phyloP scores from a whole-genome alignment of 2,329 filamentous ascomycete genomes.

The Aureobasidium lini region DNA sequence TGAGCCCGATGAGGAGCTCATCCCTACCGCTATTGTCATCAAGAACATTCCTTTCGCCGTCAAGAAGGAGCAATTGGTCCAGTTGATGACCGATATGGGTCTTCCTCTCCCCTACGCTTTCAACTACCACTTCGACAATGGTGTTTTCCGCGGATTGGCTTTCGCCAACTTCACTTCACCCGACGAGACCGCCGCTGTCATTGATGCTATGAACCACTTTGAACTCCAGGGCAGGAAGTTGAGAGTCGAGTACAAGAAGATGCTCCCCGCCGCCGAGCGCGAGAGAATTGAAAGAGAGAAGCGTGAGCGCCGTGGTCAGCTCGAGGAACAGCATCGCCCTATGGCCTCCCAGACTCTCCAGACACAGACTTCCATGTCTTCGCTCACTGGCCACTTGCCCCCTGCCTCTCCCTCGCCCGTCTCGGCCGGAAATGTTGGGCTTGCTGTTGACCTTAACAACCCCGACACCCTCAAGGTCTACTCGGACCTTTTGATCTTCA shows the following conservation, averaged over 20 bases:
- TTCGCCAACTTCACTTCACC: conserved; percentile 98
- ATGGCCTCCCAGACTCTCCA: conserved; percentile 60
- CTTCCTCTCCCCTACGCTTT: conserved; percentile 95
- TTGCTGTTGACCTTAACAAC: conserved; percentile 84
- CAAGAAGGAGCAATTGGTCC: conserved; percentile 89
- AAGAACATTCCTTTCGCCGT: conserved; percentile 99
- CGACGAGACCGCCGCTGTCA: conserved; percentile 86
- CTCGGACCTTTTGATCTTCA: conserved; percentile 82
- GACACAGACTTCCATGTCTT: conserved; percentile 79
- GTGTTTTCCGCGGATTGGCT: conserved; percentile 88
- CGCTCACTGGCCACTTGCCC: conserved; percentile 57
- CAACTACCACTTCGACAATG: conserved; percentile 99
- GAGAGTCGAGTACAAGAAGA: conserved; percentile 98
- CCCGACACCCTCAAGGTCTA: conserved; percentile 81
- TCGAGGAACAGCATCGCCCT: conserved; percentile 91
- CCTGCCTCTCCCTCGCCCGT: conserved; percentile 62
- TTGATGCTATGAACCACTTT: conserved; percentile 89
- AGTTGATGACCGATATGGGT: conserved; percentile 88
- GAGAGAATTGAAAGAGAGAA: conserved; percentile 97
- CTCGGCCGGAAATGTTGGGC: conserved; percentile 45
- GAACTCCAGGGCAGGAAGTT: conserved; percentile 92
- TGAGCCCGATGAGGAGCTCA: conserved; percentile 73
- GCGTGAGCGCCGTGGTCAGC: conserved; percentile 86
- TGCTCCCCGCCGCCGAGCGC: conserved; percentile 89
- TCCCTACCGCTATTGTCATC: conserved; percentile 96